These are phyloP conservation scores for Volvox carteri DNA, from an alignment of 163 green algal species.

Conservation along the genomic window DNA sequence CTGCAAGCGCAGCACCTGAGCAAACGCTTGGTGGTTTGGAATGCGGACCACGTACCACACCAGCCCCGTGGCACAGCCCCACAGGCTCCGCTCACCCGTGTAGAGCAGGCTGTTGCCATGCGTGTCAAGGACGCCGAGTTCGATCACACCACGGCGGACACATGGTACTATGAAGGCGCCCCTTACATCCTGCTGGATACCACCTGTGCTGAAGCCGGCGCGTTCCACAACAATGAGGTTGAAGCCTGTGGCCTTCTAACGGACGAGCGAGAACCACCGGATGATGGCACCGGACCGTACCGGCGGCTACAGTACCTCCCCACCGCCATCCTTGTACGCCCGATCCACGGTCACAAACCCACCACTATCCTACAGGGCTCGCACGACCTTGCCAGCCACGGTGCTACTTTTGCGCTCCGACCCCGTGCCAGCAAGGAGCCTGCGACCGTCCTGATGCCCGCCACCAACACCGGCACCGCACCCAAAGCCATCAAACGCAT, in stretches of 20 bases:
- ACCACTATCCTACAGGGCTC: neutral
- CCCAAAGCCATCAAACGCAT: too few species aligned
- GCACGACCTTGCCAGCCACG: neutral
- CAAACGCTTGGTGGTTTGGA: neutral
- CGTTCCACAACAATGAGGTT: constrained; percentile 13
- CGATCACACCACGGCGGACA: neutral
- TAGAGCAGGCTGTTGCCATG: too few species aligned
- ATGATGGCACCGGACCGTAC: too few species aligned
- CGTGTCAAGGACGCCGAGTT: neutral
- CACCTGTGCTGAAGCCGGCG: too few species aligned
- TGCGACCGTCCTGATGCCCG: too few species aligned
- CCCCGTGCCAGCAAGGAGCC: too few species aligned
- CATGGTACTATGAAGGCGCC: constrained; percentile 1
- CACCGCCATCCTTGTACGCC: neutral
- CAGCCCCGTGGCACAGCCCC: neutral
- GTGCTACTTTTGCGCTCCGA: neutral
- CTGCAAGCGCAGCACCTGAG: too few species aligned
- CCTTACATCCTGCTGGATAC: too few species aligned
- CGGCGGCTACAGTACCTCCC: too few species aligned
- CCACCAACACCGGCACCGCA: too few species aligned
- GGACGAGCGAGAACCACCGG: neutral
- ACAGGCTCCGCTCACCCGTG: too few species aligned
- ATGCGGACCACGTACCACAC: neutral
- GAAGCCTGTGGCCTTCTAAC: neutral
- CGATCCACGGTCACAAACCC: neutral